These are phyloP conservation scores for Circinella umbellata DNA, from an alignment of 371 early-diverging fungal species.

Conservation along the genomic window DNA sequence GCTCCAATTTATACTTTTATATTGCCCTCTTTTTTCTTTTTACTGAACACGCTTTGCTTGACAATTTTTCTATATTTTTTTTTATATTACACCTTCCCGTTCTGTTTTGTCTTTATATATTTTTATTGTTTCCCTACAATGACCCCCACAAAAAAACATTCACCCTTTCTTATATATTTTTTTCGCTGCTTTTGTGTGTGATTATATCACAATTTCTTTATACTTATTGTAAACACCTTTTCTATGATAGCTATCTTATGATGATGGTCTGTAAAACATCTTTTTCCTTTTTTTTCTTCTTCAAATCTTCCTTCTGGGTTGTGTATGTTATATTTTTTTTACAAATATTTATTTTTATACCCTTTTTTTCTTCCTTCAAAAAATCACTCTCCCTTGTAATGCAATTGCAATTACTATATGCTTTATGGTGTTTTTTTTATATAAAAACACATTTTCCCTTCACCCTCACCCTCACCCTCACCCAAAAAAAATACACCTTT, in stretches of 20 bases:
- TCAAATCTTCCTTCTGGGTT: background rate
- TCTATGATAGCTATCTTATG: conserved; percentile 12
- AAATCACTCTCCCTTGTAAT: background rate
- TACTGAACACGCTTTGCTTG: conserved; percentile 17
- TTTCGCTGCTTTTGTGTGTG: conserved; percentile 25
- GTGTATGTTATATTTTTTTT: conserved; percentile 13
- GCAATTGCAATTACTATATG: background rate
- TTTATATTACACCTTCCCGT: background rate
- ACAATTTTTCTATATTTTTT: background rate
- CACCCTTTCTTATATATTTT: background rate
- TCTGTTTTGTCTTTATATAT: background rate
- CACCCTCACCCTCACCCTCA: no score
- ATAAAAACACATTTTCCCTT: no score
- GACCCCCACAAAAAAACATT: background rate
- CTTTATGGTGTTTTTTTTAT: background rate
- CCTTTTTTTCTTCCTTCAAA: conserved; percentile 7
- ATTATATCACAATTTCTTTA: conserved; percentile 7
- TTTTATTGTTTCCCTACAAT: conserved; percentile 4
- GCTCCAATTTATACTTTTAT: background rate
- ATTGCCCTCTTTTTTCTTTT: conserved; percentile 8
- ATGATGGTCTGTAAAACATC: conserved; percentile 22
- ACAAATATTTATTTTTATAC: conserved; percentile 3
- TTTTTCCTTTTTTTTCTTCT: no score
- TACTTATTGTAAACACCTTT: background rate
- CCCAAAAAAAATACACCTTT: no score